Evolutionary conservation across 768 basidiomycete species (phyloP), one percentile per base, ranked within the genome.

Genomic region (Mycena latifolia): DNA sequence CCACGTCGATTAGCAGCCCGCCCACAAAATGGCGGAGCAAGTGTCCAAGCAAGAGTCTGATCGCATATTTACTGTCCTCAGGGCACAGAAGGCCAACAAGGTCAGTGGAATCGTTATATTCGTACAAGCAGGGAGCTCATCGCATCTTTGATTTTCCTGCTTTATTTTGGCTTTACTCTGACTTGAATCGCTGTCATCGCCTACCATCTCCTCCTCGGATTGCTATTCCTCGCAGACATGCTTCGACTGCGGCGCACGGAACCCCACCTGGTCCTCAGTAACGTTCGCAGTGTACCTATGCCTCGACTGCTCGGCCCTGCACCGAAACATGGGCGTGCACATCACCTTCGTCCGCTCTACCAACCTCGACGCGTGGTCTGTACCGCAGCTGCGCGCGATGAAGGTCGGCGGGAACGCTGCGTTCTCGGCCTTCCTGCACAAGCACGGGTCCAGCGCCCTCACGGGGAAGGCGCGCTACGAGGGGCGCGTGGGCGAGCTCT

Each of bases 221-320:
- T 31, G 33, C 33, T 18, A 29, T 24, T 22, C 25, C n/a, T 2
- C 33, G 53, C 75, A 94, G 93, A 83, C 86, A 75, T 99, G 97
- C 80, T 98, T 98, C 73, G 97, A 99, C 77, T 98, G 97, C 77
- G 86, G 88, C 73, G 96, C 96, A 51, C 91, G 95, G 73, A 98
- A 98, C 80, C 97, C 97, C 50, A 98, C 96, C 33, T 99, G 97
- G 98, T 91, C 96, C 5, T 96, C 94, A 67, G 95, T 98, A 24
- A 96, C 95, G 0, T 99, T 92, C 75, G 97, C 95, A 35, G 90
- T 99, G 17, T 99, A 99, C 79, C 96, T 99, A 74, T 99, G 98
- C 75, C 83, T 99, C 33, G 96, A 99, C 64, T 99, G 98, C 84
- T 99, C 97, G 6, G 93, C 92, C 70, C 82, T 92, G 17, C 98